These are phyloP conservation scores for Pseudonitzschia delicatissima DNA, from an alignment of 108 stramenopile genomes.

Conservation along the genomic window DNA sequence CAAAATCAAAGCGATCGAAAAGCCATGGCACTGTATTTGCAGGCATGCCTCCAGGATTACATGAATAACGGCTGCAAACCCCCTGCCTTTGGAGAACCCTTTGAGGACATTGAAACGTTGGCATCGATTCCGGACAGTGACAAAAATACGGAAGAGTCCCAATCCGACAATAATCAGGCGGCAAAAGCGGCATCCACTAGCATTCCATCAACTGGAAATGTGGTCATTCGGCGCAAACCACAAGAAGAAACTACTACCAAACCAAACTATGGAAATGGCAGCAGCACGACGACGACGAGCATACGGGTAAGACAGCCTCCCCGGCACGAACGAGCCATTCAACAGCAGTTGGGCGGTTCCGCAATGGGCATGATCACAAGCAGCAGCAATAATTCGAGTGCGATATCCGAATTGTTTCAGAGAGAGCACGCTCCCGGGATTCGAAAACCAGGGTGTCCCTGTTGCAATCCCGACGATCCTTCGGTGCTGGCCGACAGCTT, in stretches of 20 bases:
- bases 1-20: constrained; percentile 2
- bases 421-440: constrained; percentile 77
- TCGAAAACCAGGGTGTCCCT: constrained; percentile 73
- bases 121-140: not conserved
- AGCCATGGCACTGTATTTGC: constrained; percentile 70
- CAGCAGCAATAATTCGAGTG: constrained; percentile 4
- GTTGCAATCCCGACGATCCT: constrained; percentile 77
- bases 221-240: constrained; percentile 45
- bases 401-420: constrained; percentile 44
- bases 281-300: not conserved
- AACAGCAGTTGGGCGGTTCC: constrained; percentile 1
- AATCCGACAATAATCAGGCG: not conserved
- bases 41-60: constrained; percentile 64
- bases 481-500: constrained; percentile 43
- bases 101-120: constrained; percentile 6
- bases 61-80: constrained; percentile 59
- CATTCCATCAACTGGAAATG: constrained; percentile 34
- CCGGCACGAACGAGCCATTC: constrained; percentile 19
- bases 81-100: constrained; percentile 60
- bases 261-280: not conserved
- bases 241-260: constrained; percentile 18
- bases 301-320: constrained; percentile 7
- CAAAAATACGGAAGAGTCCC: not conserved
- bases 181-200: not conserved
- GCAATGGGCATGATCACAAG: not conserved